Evolutionary conservation across 208 protist species (phyloP), one percentile per base, ranked within the genome.

Genomic region (Wallacemonas sp.): DNA sequence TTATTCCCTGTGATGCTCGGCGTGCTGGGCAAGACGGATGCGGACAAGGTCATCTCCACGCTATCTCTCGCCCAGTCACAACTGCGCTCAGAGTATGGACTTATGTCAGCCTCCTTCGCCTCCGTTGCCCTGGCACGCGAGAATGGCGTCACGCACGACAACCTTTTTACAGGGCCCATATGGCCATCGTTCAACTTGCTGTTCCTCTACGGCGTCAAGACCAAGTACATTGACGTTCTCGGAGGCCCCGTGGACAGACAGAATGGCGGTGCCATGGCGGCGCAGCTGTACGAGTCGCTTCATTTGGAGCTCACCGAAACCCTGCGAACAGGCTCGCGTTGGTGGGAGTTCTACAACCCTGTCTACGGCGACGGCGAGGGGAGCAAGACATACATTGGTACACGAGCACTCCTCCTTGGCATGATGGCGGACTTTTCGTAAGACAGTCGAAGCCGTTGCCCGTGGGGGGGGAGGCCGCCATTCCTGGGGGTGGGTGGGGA

Each of bases 271-370:
- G 26, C 44, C 27, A 26, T 70, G 46, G 27, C 51, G 6, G 53
- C 41, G 27, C 44, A 62, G 36, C 49, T 77, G 44, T 91, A 91
- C 75, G 51, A 53, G 27, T 34, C 70, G 21, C 59, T 94, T 34
- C 84, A 74, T n/a, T 36, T 66, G 27, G 44, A 28, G 9, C 31
- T 88, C 19, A 72, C 77, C 12, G 77, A 79, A 59, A 67, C 82
- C 22, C 77, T 88, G 39, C 77, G 75, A 38, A 38, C 47, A 2
- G 75, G 73, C 26, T 61, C 66, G 6, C 75, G 77, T 4, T 90
- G 80, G 77, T 82, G 79, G 84, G 84, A 94, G 72, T 85, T 69
- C 58, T 90, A 77, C 66, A 89, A 80, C 45, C 88, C 88, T 5
- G 69, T 94, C 17, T 68, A 84, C 38, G 88, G 88, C 12, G 68